phyloP scores from a whole-genome alignment of 441 rosid genomes.

The Daphne laureola region DNA sequence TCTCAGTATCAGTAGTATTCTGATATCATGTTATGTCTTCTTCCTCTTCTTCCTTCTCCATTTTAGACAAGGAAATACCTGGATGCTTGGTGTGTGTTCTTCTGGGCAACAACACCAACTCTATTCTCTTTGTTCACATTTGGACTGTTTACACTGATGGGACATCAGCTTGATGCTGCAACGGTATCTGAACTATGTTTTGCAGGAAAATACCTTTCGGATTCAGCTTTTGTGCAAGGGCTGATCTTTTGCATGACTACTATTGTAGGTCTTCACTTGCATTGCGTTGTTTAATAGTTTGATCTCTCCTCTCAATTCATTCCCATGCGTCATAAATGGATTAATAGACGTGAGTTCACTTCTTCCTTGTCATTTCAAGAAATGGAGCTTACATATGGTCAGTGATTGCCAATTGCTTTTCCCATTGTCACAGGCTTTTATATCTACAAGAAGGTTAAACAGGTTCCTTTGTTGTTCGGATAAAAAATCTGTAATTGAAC shows the following conservation, averaged over 20 bases:
- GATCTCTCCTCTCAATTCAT: constrained; percentile 92
- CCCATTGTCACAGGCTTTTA: constrained; percentile 51
- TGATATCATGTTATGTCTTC: not conserved
- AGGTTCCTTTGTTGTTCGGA: constrained; percentile 70
- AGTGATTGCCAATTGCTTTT: constrained; percentile 13
- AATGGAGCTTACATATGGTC: constrained; percentile 7
- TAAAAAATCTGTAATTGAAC: constrained; percentile 22
- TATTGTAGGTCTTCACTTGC: constrained; percentile 87
- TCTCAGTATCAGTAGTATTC: not conserved
- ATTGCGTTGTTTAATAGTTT: constrained; percentile 81
- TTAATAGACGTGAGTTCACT: constrained; percentile 75
- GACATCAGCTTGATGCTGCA: constrained; percentile 95
- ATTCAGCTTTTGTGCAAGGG: not conserved
- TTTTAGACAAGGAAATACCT: constrained; percentile 79
- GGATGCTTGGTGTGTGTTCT: constrained; percentile 99
- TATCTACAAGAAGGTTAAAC: constrained; percentile 78
- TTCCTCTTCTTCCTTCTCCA: constrained; percentile 17
- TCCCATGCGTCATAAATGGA: constrained; percentile 98
- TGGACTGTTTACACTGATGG: constrained; percentile 83
- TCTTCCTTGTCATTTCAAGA: constrained; percentile 12
- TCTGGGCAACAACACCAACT: constrained; percentile 97
- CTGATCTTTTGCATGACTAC: constrained; percentile 17
- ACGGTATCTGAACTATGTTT: constrained; percentile 37
- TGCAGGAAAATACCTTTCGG: not conserved
- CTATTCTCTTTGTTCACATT: constrained; percentile 86